A percentile compares a stretch with the other conserved stretches of the same genome.
phyloP scores from a whole-genome alignment of 2,329 filamentous ascomycete species.

The Aspergillus pseudoglaucus region DNA sequence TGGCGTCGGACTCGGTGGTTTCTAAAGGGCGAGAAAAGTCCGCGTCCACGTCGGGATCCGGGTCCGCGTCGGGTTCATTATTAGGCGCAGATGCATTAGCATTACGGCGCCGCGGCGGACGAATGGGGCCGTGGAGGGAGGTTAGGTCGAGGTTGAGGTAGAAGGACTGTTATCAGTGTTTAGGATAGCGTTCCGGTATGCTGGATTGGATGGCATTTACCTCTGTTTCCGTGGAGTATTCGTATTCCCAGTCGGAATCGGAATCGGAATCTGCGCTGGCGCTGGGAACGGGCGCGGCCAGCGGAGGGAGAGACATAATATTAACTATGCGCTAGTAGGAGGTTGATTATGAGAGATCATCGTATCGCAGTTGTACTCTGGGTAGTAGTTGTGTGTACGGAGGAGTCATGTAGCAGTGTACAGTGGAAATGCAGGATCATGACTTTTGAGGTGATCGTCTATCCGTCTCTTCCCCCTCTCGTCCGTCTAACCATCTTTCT shows the following conservation, averaged over 20 bases:
- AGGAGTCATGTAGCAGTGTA: too few relatives aligned
- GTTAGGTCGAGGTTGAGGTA: conserved; percentile 57
- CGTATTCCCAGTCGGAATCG: conserved; percentile 54
- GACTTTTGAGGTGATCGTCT: not conserved
- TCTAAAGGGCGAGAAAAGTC: conserved; percentile 24
- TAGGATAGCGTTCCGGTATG: too few relatives aligned
- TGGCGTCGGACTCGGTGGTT: conserved; percentile 24
- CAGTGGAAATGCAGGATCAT: too few relatives aligned
- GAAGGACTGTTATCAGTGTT: conserved; percentile 40
- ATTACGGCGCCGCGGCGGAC: conserved; percentile 23
- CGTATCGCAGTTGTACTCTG: conserved; percentile 1
- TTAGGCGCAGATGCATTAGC: too few relatives aligned
- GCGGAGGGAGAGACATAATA: conserved; percentile 11
- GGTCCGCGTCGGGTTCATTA: conserved; percentile 23
- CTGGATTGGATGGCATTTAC: conserved; percentile 22
- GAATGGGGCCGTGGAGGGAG: conserved; percentile 34
- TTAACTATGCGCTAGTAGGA: too few relatives aligned
- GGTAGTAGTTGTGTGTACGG: conserved; percentile 1
- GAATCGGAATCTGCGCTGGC: conserved; percentile 27
- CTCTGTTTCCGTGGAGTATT: conserved; percentile 51
- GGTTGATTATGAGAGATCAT: not conserved
- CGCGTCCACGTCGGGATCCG: not conserved
- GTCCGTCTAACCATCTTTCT: not conserved
- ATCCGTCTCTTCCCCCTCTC: not conserved
- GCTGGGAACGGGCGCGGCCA: conserved; percentile 10